Percentiles rank a stretch among this genome's conserved stretches.
Evolutionary conservation across 2,329 filamentous ascomycete genomes (phyloP).

Genomic region (Colletotrichum sp.): DNA sequence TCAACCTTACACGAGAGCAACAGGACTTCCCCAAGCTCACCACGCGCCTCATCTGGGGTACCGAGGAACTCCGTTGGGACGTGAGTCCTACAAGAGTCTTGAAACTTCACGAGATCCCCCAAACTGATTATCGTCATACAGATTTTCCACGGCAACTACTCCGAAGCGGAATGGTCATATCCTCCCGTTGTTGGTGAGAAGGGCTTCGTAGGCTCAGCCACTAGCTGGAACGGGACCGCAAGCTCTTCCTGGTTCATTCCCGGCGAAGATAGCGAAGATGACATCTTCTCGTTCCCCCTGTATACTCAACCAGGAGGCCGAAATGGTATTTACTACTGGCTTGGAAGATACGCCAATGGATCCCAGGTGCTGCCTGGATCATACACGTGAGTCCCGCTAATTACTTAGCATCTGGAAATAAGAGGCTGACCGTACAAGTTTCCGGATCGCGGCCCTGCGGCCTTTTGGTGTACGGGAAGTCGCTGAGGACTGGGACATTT

Average conservation of each 20-base stretch:
- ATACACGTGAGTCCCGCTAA: not conserved
- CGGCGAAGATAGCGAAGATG: not conserved
- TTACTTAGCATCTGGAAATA: rapidly evolving
- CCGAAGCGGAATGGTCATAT: slow-evolving; percentile 44
- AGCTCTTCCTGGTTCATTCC: not conserved
- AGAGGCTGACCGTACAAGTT: not conserved
- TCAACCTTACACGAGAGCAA: not conserved
- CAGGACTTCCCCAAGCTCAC: slow-evolving; percentile 22
- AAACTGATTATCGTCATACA: not conserved
- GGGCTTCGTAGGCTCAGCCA: slow-evolving; percentile 48
- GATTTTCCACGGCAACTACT: slow-evolving; percentile 43
- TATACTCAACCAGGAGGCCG: not conserved
- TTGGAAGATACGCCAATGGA: not conserved
- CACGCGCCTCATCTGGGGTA: slow-evolving; percentile 8
- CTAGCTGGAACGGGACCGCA: slow-evolving; percentile 26
- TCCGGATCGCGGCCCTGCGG: slow-evolving; percentile 29
- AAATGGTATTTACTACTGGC: not conserved
- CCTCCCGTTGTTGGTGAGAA: slow-evolving; percentile 41
- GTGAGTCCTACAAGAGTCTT: not conserved
- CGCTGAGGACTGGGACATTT: slow-evolving; percentile 28
- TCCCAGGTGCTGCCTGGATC: not conserved
- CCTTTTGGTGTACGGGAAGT: slow-evolving; percentile 26
- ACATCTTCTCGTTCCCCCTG: not conserved
- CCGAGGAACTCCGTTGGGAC: slow-evolving; percentile 31
- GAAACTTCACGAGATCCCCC: rapidly evolving